phyloP scores from a whole-genome alignment of 257 asterid species.

The Lantana camara region DNA sequence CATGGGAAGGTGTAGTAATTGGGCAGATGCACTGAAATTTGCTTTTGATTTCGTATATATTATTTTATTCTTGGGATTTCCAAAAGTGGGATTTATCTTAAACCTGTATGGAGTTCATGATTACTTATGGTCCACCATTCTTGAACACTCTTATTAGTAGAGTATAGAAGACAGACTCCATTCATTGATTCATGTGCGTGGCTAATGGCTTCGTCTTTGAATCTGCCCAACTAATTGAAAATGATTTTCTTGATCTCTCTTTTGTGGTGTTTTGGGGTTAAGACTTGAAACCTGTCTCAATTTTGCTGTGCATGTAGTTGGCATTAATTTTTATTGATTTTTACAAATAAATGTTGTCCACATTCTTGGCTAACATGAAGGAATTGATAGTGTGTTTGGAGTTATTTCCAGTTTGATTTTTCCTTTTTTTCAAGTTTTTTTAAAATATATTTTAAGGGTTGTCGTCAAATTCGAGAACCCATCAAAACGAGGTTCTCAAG shows the following conservation, averaged over 20 bases:
- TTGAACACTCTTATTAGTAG: background rate
- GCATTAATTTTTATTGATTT: constrained; percentile 1
- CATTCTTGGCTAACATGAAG: background rate
- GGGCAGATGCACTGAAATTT: background rate
- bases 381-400: background rate
- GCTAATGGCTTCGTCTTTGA: constrained; percentile 8
- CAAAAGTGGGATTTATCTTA: constrained; percentile 29
- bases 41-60: constrained; percentile 18
- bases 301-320: background rate
- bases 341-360: background rate
- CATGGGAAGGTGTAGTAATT: constrained; percentile 36
- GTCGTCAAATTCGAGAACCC: no score
- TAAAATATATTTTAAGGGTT: no score
- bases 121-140: constrained; percentile 39
- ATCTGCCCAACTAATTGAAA: constrained; percentile 33
- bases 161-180: no score
- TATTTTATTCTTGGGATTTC: constrained; percentile 54
- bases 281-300: no score
- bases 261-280: background rate
- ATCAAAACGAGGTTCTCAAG: no score
- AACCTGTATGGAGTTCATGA: constrained; percentile 30
- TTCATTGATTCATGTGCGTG: no score
- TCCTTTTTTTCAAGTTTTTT: no score
- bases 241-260: constrained; percentile 23
- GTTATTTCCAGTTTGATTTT: no score